A percentile compares a stretch with the other conserved stretches of the same genome.
phyloP scores from a whole-genome alignment of 257 asterid species.

The Cynanchum wilfordii region DNA sequence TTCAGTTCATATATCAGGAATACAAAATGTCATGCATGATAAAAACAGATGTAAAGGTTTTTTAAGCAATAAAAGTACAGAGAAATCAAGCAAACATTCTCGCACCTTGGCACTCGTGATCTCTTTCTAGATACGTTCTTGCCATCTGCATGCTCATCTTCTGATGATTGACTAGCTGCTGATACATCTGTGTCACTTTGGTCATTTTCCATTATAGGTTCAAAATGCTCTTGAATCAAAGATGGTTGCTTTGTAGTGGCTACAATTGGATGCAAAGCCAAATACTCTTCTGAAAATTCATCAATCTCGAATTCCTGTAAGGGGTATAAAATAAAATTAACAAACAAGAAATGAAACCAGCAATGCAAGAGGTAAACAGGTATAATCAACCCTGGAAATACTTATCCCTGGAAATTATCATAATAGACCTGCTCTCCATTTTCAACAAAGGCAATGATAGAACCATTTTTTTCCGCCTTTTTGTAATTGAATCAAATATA shows the following conservation, averaged over 20 bases:
- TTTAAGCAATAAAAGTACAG: background rate
- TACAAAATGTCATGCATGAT: background rate
- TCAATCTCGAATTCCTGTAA: conserved; percentile 85
- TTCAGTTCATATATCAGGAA: background rate
- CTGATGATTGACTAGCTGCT: conserved; percentile 35
- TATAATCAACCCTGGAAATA: background rate
- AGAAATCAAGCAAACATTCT: background rate
- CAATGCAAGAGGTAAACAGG: background rate
- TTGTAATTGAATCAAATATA: background rate
- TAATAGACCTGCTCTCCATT: background rate
- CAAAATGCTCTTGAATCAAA: conserved; percentile 81
- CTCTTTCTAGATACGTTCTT: conserved; percentile 34
- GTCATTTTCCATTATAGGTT: conserved; percentile 48
- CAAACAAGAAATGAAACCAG: background rate
- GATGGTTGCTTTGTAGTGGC: conserved; percentile 46
- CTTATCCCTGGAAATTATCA: background rate
- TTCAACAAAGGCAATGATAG: background rate
- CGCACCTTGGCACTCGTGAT: conserved; percentile 60
- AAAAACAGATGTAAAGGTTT: background rate
- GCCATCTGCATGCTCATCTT: conserved; percentile 39
- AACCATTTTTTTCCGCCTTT: background rate
- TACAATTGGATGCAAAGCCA: conserved; percentile 72
- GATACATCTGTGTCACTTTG: conserved; percentile 58
- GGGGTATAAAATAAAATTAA: conserved; percentile 14
- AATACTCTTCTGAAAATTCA: conserved; percentile 58